A percentile compares a stretch with the other conserved stretches of the same genome.
Conservation (phyloP, 2,329 filamentous ascomycete genomes). For the Xylariaceae sp. region DNA sequence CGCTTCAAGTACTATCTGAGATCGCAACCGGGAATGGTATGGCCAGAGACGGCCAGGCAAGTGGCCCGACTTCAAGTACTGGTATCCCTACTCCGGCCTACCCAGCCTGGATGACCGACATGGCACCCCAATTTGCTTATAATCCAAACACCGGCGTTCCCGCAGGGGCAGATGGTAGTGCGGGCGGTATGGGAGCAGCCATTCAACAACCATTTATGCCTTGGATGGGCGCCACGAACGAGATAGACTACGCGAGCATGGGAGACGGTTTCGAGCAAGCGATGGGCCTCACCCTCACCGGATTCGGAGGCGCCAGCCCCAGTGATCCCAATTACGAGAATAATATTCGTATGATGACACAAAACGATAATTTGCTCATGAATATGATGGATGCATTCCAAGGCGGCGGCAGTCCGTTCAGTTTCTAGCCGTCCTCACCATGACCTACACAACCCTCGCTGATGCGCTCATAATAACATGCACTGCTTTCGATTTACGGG, state of each 20-base stretch:
- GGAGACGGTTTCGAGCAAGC: conserved; percentile 43
- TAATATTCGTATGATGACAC: conserved; percentile 26
- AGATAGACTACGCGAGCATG: conserved; percentile 36
- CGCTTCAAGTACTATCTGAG: conserved; percentile 56
- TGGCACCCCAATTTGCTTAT: conserved; percentile 36
- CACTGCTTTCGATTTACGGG: too few species aligned
- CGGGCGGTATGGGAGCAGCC: not conserved
- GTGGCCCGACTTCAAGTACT: conserved; percentile 15
- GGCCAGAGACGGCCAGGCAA: conserved; percentile 19
- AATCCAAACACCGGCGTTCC: conserved; percentile 23
- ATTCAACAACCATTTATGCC: conserved; percentile 21
- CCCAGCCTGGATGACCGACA: conserved; percentile 19
- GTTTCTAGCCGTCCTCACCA: not conserved
- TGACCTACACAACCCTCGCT: not conserved
- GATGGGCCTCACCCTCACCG: conserved; percentile 42
- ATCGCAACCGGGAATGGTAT: conserved; percentile 48
- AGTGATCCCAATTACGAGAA: conserved; percentile 25
- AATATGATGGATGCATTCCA: conserved; percentile 16
- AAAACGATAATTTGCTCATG: conserved; percentile 23
- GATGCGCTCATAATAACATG: too few species aligned
- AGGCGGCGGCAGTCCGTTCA: not conserved
- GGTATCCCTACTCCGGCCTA: conserved; percentile 23
- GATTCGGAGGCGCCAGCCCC: conserved; percentile 31
- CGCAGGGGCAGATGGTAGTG: conserved; percentile 3
- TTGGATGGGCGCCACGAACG: conserved; percentile 31